phyloP scores from a whole-genome alignment of 2,329 filamentous ascomycete species.

The Colletotrichum viniferum region DNA sequence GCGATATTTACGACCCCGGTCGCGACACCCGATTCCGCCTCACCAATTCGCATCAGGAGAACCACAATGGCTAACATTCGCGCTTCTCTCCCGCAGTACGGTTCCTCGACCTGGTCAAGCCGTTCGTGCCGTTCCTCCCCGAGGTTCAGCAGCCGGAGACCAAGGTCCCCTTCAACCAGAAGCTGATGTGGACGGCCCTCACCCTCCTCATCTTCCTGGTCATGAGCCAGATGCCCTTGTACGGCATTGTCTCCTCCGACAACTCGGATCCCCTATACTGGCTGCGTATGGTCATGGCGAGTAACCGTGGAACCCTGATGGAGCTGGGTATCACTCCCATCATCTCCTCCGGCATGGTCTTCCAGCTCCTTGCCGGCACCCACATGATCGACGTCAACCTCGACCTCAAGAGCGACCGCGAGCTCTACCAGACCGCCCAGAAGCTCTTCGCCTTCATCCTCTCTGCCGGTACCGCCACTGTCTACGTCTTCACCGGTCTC shows the following conservation, averaged over 20 bases:
- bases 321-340: constrained; percentile 97
- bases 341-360: constrained; percentile 99
- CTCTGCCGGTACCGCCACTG: constrained; percentile 95
- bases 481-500: constrained; percentile 97
- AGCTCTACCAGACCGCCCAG: constrained; percentile 99
- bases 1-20: background rate
- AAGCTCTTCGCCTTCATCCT: constrained; percentile 98
- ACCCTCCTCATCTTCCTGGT: constrained; percentile 98
- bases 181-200: constrained; percentile 92
- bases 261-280: constrained; percentile 99
- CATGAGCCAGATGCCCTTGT: constrained; percentile 99
- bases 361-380: constrained; percentile 98
- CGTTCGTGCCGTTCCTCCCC: constrained; percentile 98
- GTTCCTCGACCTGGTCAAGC: constrained; percentile 99
- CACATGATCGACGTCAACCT: constrained; percentile 99
- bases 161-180: constrained; percentile 98
- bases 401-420: constrained; percentile 98
- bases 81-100: constrained; percentile 68
- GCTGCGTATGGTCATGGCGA: constrained; percentile 99
- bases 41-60: background rate
- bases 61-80: constrained; percentile 13
- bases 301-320: constrained; percentile 96
- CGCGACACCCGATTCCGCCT: background rate
- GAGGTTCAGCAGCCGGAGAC: constrained; percentile 99
- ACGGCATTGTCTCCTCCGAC: constrained; percentile 98